Conservation (phyloP, 2,329 filamentous ascomycete genomes). For the Sporothrix mexicana region DNA sequence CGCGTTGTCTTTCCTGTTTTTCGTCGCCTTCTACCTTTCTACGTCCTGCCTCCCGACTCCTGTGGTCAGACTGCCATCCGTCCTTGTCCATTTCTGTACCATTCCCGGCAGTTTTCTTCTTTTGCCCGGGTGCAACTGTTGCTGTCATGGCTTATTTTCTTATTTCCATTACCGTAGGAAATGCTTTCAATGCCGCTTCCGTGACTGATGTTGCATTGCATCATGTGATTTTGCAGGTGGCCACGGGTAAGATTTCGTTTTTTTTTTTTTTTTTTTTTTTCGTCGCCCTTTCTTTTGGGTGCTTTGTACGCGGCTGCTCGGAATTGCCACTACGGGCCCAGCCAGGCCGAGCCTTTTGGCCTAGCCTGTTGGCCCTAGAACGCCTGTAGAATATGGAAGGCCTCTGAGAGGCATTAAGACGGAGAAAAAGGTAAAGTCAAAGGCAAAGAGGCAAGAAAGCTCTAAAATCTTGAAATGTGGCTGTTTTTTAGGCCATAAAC, state of each 20-base stretch:
- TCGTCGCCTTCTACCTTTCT: background rate
- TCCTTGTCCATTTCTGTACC: background rate
- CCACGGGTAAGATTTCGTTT: background rate
- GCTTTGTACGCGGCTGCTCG: too few species aligned
- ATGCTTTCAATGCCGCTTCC: background rate
- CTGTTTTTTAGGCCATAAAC: too few species aligned
- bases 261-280: background rate
- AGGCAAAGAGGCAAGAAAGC: too few species aligned
- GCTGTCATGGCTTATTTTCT: background rate
- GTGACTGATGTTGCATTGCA: background rate
- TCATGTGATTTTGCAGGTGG: background rate
- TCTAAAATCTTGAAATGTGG: too few species aligned
- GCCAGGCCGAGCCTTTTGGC: too few species aligned
- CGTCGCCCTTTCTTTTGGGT: background rate
- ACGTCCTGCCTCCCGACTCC: background rate
- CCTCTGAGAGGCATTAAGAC: background rate
- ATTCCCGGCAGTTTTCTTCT: background rate
- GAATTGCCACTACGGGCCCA: too few species aligned
- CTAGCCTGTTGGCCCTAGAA: conserved; percentile 11
- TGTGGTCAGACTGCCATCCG: background rate
- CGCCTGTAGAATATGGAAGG: background rate
- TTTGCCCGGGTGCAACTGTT: background rate
- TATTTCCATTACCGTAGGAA: background rate
- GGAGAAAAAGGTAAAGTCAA: too few species aligned
- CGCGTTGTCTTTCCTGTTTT: background rate